A percentile compares a stretch with the other conserved stretches of the same genome.
These are phyloP conservation scores for Ophiognomonia clavigignenti-juglandacearum DNA, from an alignment of 2,329 filamentous ascomycete species.

Conservation along the genomic window DNA sequence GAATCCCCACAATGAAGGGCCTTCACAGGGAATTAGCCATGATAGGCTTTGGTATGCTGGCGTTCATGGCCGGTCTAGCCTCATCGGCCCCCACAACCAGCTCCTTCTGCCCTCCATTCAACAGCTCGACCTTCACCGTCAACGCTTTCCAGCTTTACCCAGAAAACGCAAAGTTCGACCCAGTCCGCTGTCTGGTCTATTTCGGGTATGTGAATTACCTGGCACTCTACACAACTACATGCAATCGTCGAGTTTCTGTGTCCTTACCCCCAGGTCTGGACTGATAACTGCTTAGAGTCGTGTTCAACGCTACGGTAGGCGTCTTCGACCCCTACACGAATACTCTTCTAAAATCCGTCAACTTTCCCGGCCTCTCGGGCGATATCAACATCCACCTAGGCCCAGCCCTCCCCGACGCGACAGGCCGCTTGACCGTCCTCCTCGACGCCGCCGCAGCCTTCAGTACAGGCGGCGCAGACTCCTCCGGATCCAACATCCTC, in stretches of 20 bases:
- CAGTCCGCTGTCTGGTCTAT: slow-evolving; percentile 26
- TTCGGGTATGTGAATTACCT: slow-evolving; percentile 22
- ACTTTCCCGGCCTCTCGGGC: slow-evolving; percentile 26
- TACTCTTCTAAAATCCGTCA: slow-evolving; percentile 21
- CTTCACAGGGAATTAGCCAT: not conserved
- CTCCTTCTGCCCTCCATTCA: slow-evolving; percentile 17
- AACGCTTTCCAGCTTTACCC: slow-evolving; percentile 29
- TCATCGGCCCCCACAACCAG: not conserved
- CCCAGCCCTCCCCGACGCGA: slow-evolving; percentile 30
- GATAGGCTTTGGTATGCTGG: not conserved
- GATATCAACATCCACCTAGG: slow-evolving; percentile 27
- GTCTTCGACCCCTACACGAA: slow-evolving; percentile 29
- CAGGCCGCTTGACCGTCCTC: slow-evolving; percentile 27
- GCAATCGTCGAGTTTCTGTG: no score
- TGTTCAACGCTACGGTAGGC: slow-evolving; percentile 29
- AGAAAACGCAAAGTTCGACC: slow-evolving; percentile 31
- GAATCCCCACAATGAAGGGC: not conserved
- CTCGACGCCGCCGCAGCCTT: slow-evolving; percentile 31
- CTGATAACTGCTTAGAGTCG: slow-evolving; percentile 15
- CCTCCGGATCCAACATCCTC: slow-evolving; percentile 32
- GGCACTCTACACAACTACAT: not conserved
- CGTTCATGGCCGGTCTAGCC: not conserved
- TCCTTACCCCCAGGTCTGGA: no score
- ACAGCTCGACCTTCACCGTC: slow-evolving; percentile 21
- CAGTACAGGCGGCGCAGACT: slow-evolving; percentile 28